These are phyloP conservation scores for Russula brevipes DNA, from an alignment of 768 basidiomycete genomes.

Conservation along the genomic window DNA sequence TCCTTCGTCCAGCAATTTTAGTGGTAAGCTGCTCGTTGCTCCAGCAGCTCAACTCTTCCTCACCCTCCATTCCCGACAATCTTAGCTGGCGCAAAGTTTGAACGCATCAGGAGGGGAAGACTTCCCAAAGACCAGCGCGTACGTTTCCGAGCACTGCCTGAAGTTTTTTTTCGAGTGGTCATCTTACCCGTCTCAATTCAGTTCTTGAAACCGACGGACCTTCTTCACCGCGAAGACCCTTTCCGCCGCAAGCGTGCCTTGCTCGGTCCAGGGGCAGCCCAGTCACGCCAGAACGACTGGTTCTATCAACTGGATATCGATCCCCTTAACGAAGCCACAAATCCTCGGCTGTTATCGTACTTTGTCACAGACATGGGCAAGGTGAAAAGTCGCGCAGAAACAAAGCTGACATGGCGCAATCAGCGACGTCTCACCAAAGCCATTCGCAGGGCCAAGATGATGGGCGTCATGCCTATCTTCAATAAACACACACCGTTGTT, in stretches of 20 bases:
- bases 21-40: neutral
- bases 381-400: slow-evolving; percentile 64
- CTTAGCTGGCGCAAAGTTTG: slow-evolving; percentile 14
- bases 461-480: slow-evolving; percentile 70
- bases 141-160: neutral
- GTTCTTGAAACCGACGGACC: slow-evolving; percentile 47
- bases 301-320: slow-evolving; percentile 70
- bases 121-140: slow-evolving; percentile 26
- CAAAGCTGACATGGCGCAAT: slow-evolving; percentile 67
- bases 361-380: slow-evolving; percentile 76
- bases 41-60: neutral
- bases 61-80: neutral
- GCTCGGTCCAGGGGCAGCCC: slow-evolving; percentile 51
- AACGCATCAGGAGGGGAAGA: slow-evolving; percentile 16
- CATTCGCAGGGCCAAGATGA: slow-evolving; percentile 82
- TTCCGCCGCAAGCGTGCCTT: slow-evolving; percentile 31
- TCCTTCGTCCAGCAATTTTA: slow-evolving; percentile 6
- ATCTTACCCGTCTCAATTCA: slow-evolving; percentile 25
- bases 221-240: slow-evolving; percentile 34
- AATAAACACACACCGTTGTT: slow-evolving; percentile 10
- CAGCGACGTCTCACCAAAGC: slow-evolving; percentile 81
- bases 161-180: neutral
- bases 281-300: slow-evolving; percentile 55
- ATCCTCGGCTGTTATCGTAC: slow-evolving; percentile 50
- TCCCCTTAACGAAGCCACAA: slow-evolving; percentile 63